Evolutionary conservation across 768 basidiomycete species (phyloP), one percentile per base, ranked within the genome.

Genomic region (Agaricus subrufescens): DNA sequence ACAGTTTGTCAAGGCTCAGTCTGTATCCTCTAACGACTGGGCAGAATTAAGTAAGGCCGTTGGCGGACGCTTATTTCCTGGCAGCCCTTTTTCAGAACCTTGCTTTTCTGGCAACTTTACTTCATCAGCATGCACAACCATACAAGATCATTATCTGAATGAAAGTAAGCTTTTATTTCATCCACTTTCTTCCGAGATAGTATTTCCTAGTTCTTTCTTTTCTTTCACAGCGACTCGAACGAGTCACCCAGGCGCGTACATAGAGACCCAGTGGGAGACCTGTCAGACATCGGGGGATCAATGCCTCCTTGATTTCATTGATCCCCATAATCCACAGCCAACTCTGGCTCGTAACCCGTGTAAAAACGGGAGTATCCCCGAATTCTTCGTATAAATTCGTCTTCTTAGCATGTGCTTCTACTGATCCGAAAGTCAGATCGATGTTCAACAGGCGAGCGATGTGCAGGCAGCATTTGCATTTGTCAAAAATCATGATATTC

Each of bases 181-280:
- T 19, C 19, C 19, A 19, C 19, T 19, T 19, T 19, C 19, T 19
- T 19, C 19, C 19, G 19, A 19, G 19, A 19, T 19, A 19, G 19
- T 19, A 19, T 19, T 19, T 19, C 19, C 19, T 19, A 27, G 29
- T 50, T 43, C 3, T 19, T 30, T 19, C 19, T 4, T 10, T 26
- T 15, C 1, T 8, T 30, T 26, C 7, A 8, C 19, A 67, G 66
- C 50, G n/a, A 42, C 46, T 10, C 57, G 64, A 10, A 47, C 66
- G 2, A 46, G 55, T 7, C 42, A 53, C 2, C 57, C 63, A 2
- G 44, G 52, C 2, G 66, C 62, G 15, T 66, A 65, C 52, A 60
- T 64, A 38, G 62, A 66, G 47, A 61, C 75, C 0, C 78, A 84
- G 58, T 83, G 78, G 79, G 83, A 82, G 58, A 79, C 78, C 1